phyloP scores from a whole-genome alignment of 2,329 filamentous ascomycete genomes.

The Aphanoascus verrucosus region DNA sequence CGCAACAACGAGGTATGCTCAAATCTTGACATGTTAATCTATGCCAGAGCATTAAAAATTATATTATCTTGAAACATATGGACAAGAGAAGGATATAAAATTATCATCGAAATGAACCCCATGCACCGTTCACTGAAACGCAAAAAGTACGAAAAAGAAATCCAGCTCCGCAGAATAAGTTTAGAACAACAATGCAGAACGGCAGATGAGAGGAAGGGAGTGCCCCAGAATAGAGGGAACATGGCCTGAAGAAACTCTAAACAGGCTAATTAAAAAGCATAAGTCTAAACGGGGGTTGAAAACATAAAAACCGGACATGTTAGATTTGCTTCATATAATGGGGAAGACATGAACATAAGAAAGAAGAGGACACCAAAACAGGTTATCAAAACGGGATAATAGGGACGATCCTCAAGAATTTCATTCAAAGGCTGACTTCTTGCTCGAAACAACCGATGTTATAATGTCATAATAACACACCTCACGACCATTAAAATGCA shows the following conservation, averaged over 20 bases:
- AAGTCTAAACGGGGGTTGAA: not conserved
- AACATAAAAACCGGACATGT: not conserved
- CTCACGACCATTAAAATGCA: constrained; percentile 10
- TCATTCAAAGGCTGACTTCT: constrained; percentile 3
- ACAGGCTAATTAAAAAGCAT: not conserved
- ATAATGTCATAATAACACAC: constrained; percentile 5
- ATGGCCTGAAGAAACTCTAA: not conserved
- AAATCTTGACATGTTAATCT: not conserved
- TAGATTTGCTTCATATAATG: constrained; percentile 6
- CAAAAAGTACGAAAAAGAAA: not conserved
- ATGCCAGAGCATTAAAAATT: not conserved
- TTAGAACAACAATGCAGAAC: not conserved
- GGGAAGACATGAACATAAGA: constrained; percentile 2
- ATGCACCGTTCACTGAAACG: not conserved
- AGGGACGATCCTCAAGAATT: constrained; percentile 3
- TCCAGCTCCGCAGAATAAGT: not conserved
- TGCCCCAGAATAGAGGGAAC: not conserved
- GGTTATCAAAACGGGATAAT: constrained; percentile 20
- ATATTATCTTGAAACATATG: not conserved
- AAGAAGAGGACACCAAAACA: constrained; percentile 15
- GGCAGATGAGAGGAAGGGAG: not conserved
- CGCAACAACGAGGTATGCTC: not conserved
- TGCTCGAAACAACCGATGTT: not conserved
- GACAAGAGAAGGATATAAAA: not conserved
- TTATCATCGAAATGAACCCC: constrained; percentile 18